A percentile compares a stretch with the other conserved stretches of the same genome.
phyloP scores from a whole-genome alignment of 2,329 filamentous ascomycete species.

The Cryoendolithus antarcticus region DNA sequence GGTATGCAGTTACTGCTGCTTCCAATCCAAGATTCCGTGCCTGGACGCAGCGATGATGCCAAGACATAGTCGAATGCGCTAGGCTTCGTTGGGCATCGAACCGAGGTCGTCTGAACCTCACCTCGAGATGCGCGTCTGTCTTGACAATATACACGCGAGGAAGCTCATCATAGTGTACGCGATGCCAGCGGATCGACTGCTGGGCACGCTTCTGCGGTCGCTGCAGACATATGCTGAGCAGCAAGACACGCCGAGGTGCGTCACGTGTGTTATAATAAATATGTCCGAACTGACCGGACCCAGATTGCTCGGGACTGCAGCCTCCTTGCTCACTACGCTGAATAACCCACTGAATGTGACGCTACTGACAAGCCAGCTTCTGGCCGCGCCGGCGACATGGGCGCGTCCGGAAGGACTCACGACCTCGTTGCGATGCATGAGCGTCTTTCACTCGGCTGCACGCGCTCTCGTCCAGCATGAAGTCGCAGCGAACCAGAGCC shows the following conservation, averaged over 20 bases:
- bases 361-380: conserved; percentile 58
- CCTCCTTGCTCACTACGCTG: conserved; percentile 54
- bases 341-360: conserved; percentile 65
- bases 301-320: conserved; percentile 50
- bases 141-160: background rate
- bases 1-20: too few species aligned
- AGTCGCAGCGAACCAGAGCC: conserved; percentile 19
- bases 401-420: conserved; percentile 46
- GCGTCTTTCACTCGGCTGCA: conserved; percentile 59
- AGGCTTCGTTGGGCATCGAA: too few species aligned
- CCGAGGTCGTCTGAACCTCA: too few species aligned
- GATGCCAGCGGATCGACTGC: conserved; percentile 44
- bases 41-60: too few species aligned
- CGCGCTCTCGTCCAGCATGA: conserved; percentile 42
- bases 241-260: conserved; percentile 48
- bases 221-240: conserved; percentile 46
- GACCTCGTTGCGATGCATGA: conserved; percentile 53
- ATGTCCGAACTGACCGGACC: conserved; percentile 10
- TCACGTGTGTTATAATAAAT: conserved; percentile 12
- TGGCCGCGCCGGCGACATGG: conserved; percentile 63
- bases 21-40: too few species aligned
- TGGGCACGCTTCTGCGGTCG: conserved; percentile 54
- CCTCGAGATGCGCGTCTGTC: background rate
- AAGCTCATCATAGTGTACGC: background rate
- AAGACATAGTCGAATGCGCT: too few species aligned